Percentiles rank a stretch among this genome's conserved stretches.
Evolutionary conservation across 140 eudicot genomes (phyloP).

Genomic region (Senecio squalidus): DNA sequence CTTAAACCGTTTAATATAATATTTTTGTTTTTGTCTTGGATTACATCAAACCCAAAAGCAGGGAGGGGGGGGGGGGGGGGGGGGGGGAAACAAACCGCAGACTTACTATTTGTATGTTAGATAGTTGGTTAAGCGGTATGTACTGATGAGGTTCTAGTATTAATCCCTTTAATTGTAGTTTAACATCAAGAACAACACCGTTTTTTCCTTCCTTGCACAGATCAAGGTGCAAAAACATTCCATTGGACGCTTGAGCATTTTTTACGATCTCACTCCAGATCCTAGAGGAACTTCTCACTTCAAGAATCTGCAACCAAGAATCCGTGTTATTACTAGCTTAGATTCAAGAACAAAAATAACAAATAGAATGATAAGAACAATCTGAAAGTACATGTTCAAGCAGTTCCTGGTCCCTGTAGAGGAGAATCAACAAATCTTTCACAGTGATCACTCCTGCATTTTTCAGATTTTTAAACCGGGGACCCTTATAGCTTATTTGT

Average conservation of each 20-base stretch:
- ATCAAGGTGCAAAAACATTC: slow-evolving; percentile 30
- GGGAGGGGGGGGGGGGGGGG: no score
- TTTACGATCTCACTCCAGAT: slow-evolving; percentile 27
- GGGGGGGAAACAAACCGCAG: background rate
- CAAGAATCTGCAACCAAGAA: slow-evolving; percentile 35
- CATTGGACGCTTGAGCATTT: slow-evolving; percentile 40
- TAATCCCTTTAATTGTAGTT: slow-evolving; percentile 31
- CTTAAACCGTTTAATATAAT: no score
- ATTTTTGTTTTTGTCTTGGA: no score
- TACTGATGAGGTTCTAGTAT: slow-evolving; percentile 16
- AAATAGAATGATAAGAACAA: background rate
- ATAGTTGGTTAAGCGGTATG: slow-evolving; percentile 20
- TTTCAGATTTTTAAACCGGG: slow-evolving; percentile 27
- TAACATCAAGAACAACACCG: slow-evolving; percentile 34
- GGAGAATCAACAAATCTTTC: slow-evolving; percentile 39
- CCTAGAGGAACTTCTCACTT: slow-evolving; percentile 12
- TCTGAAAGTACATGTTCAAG: slow-evolving; percentile 40
- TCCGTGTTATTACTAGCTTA: background rate
- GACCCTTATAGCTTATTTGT: slow-evolving; percentile 36
- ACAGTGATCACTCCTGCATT: slow-evolving; percentile 36
- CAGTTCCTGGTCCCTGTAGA: slow-evolving; percentile 28
- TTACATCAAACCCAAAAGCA: no score
- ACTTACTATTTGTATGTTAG: slow-evolving; percentile 33
- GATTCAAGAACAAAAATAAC: no score
- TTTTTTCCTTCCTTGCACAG: slow-evolving; percentile 18